Conservation (phyloP, 1,139 yeast genomes). For the Geotrichum phurueaensis region DNA sequence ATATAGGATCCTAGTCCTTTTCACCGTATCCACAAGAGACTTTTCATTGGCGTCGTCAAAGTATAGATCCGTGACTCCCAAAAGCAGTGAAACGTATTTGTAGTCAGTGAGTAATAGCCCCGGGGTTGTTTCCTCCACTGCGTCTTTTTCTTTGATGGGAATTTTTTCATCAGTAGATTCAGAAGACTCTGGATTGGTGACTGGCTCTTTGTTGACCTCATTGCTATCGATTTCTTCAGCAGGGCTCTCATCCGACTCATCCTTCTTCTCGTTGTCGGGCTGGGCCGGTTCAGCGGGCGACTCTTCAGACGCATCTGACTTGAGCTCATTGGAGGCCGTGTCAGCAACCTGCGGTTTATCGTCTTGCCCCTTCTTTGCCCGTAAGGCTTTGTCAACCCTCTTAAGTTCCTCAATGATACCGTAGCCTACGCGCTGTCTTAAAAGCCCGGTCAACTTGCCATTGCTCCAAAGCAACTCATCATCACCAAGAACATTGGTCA, state of each 20-base stretch:
- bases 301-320: not conserved
- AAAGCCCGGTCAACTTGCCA: constrained; percentile 8
- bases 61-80: constrained; percentile 1
- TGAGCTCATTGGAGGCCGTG: not conserved
- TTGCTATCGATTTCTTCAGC: no score
- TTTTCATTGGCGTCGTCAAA: not conserved
- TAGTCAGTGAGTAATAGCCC: not conserved
- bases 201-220: not conserved
- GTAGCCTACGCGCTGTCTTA: constrained; percentile 13
- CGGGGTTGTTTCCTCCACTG: not conserved
- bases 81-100: not conserved
- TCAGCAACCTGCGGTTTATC: constrained; percentile 1
- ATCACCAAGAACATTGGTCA: constrained; percentile 19
- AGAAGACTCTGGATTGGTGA: not conserved
- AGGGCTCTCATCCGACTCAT: not conserved
- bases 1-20: constrained; percentile 14
- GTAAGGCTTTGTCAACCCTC: not conserved
- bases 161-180: not conserved
- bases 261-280: not conserved
- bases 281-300: not conserved
- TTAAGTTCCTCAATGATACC: constrained; percentile 1
- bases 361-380: not conserved
- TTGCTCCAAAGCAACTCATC: constrained; percentile 22
- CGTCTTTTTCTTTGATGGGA: not conserved
- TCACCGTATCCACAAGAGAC: constrained; percentile 1